Conservation (phyloP, 345 rosid genomes). For the Melaleuca quinquenervia region DNA sequence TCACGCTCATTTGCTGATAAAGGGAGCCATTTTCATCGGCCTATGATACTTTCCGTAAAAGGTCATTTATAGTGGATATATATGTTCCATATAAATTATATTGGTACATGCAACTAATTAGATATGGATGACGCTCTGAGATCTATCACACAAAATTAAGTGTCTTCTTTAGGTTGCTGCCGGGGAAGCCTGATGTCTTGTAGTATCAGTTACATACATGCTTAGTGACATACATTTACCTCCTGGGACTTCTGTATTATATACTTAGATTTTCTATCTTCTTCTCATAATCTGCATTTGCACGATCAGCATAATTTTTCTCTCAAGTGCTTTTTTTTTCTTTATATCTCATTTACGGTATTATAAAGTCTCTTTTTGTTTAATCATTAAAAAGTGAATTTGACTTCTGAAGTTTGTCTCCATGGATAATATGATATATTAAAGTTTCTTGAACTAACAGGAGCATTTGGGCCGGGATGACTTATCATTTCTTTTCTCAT, state of each 20-base stretch:
- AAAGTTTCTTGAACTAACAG: conserved; percentile 18
- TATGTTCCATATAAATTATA: neutral
- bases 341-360: neutral
- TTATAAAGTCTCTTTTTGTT: neutral
- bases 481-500: conserved; percentile 71
- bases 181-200: neutral
- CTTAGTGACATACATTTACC: neutral
- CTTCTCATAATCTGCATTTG: neutral
- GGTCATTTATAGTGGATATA: neutral
- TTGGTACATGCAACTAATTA: neutral
- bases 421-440: neutral
- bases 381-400: neutral
- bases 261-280: neutral
- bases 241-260: neutral
- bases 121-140: neutral
- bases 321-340: neutral
- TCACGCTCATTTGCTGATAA: neutral
- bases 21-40: neutral
- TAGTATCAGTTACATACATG: neutral
- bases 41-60: neutral
- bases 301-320: neutral
- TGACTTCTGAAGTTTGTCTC: neutral
- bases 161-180: neutral
- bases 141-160: neutral
- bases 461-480: conserved; percentile 91